phyloP scores from a whole-genome alignment of 2,329 filamentous ascomycete species.

The Penicillium glabrum region DNA sequence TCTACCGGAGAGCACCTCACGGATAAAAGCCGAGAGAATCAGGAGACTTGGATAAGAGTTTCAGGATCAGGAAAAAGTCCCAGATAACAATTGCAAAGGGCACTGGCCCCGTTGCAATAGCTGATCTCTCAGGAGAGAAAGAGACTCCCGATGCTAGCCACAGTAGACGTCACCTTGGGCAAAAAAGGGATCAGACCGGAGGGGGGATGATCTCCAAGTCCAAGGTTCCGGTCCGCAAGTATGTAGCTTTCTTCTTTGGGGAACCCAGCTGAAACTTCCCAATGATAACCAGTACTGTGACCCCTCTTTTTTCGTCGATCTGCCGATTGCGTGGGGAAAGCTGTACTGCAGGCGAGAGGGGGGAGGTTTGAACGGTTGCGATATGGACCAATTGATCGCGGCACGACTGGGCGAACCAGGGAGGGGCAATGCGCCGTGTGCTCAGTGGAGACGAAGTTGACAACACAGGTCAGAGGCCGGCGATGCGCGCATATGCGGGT shows the following conservation, averaged over 20 bases:
- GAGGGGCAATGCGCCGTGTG: constrained; percentile 12
- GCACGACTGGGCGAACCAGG: constrained; percentile 17
- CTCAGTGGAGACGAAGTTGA: constrained; percentile 15
- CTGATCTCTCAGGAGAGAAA: constrained; percentile 6
- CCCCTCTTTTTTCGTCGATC: constrained; percentile 32
- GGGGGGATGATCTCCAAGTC: constrained; percentile 18
- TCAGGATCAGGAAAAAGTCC: constrained; percentile 5
- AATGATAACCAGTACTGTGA: constrained; percentile 20
- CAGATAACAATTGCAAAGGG: constrained; percentile 25
- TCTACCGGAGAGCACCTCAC: constrained; percentile 42
- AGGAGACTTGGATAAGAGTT: constrained; percentile 5
- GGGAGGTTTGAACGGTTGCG: constrained; percentile 20
- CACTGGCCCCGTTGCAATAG: constrained; percentile 23
- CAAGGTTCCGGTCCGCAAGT: constrained; percentile 15
- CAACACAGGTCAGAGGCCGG: constrained; percentile 27
- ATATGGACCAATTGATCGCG: constrained; percentile 31
- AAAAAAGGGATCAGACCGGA: constrained; percentile 7
- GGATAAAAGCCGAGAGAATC: constrained; percentile 22
- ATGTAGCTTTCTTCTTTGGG: constrained; percentile 20
- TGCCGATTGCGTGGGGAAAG: constrained; percentile 35
- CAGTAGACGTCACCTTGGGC: constrained; percentile 21
- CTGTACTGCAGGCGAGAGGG: constrained; percentile 29
- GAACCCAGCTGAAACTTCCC: constrained; percentile 13
- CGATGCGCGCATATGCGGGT: constrained; percentile 28
- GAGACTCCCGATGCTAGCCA: constrained; percentile 16